Conservation (phyloP, 2,329 filamentous ascomycete species). For the Penicillium sp. region DNA sequence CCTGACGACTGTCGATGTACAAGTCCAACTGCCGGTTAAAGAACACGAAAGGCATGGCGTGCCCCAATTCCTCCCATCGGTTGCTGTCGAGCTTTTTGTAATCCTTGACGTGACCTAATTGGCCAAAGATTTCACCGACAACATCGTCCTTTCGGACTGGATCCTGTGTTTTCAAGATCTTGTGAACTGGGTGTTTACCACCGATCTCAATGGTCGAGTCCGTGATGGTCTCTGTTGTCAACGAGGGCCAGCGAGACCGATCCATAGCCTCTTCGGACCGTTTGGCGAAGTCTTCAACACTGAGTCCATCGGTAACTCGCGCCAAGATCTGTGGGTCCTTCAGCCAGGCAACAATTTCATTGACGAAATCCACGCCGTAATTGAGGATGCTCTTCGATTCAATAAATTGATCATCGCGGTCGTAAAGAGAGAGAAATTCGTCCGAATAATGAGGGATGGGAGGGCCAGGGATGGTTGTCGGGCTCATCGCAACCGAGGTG, state of each 20-base stretch:
- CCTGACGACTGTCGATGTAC: conserved; percentile 81
- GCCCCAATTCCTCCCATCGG: conserved; percentile 56
- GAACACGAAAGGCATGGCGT: conserved; percentile 63
- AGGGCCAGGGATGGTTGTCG: conserved; percentile 57
- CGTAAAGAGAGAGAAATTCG: conserved; percentile 67
- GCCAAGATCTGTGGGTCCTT: conserved; percentile 62
- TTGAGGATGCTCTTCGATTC: conserved; percentile 66
- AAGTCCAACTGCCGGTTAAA: conserved; percentile 82
- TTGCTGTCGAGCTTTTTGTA: conserved; percentile 61
- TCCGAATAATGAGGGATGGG: conserved; percentile 61
- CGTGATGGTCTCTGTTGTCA: conserved; percentile 47
- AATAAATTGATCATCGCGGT: conserved; percentile 51
- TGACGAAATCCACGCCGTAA: conserved; percentile 64
- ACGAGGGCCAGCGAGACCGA: conserved; percentile 45
- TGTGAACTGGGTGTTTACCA: conserved; percentile 60
- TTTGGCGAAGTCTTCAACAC: conserved; percentile 61
- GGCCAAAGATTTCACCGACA: conserved; percentile 67
- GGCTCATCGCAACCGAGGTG: conserved; percentile 59
- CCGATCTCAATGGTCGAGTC: conserved; percentile 42
- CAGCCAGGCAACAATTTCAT: conserved; percentile 68
- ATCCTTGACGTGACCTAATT: conserved; percentile 63
- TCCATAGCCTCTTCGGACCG: conserved; percentile 49
- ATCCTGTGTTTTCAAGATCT: conserved; percentile 46
- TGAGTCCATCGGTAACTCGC: conserved; percentile 56
- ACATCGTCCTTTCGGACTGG: conserved; percentile 46